Percentiles rank a stretch among this genome's conserved stretches.
phyloP scores from a whole-genome alignment of 2,329 filamentous ascomycete genomes.

The Fusarium pseudograminearum region DNA sequence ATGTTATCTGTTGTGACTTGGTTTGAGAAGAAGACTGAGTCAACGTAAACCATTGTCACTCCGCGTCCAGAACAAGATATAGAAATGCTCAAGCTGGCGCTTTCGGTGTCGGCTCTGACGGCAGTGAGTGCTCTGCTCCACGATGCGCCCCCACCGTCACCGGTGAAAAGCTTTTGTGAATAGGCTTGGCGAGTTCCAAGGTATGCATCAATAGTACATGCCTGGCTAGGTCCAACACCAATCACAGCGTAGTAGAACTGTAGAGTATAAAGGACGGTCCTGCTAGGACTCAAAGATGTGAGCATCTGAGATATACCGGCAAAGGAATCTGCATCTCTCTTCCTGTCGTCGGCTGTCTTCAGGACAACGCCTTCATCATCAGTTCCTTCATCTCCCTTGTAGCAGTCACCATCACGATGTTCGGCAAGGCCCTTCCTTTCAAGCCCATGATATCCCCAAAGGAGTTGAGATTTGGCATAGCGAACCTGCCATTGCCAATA shows the following conservation, averaged over 20 bases:
- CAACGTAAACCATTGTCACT: neutral
- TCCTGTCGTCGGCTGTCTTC: neutral
- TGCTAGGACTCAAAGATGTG: neutral
- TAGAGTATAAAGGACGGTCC: slow-evolving; percentile 16
- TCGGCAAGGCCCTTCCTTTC: neutral
- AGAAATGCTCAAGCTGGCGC: slow-evolving; percentile 13
- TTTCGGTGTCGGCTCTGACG: neutral
- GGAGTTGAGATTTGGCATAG: neutral
- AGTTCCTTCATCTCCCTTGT: neutral
- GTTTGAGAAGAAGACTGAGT: slow-evolving; percentile 28
- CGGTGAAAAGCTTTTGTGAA: neutral
- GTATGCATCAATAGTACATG: neutral
- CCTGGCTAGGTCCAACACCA: neutral
- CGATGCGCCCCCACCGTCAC: neutral
- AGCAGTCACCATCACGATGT: neutral
- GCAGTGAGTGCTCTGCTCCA: slow-evolving; percentile 17
- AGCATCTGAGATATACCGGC: slow-evolving; percentile 18
- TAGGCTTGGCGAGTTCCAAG: slow-evolving; percentile 6
- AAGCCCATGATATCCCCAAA: neutral
- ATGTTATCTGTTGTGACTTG: slow-evolving; percentile 23
- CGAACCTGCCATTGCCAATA: slow-evolving; percentile 1
- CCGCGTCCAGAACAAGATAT: slow-evolving; percentile 11
- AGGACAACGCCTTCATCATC: slow-evolving; percentile 1
- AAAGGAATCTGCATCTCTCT: neutral
- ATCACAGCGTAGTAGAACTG: slow-evolving; percentile 26